Base-by-base conservation (phyloP, 2,329 filamentous ascomycete genomes). In the Pseudocercospora vitis region DNA sequence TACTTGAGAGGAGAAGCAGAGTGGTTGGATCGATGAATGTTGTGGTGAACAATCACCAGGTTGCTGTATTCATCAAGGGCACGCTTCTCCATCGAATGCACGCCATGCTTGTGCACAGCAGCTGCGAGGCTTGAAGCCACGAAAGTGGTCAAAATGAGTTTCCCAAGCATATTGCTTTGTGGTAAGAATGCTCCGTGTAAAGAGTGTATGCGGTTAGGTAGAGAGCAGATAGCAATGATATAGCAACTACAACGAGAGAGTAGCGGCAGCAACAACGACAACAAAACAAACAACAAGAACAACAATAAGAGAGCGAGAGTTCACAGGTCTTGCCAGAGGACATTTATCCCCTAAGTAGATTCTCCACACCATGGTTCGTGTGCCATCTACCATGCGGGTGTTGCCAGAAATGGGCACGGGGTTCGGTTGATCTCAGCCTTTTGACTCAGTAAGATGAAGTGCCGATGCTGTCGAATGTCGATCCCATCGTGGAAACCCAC, bases 1-100 rank as follows among this genome's bases (percentile, higher is more conserved):
- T 88, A 96, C 45, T 65, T 68, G 42, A 96, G 69, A 45, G 75
- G 79, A 16, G 73, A 53, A 32, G 56, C 48, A 3, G 56, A 58
- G 12, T 58, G 56, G 28, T 58, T 58, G 9, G 16, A 4, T 24
- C 56, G 56, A 11, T 58, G 56, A 39, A 56, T 35, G 46, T 58
- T 58, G 52, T 58, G 56, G 28, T 55, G 52, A 18, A 50, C 31
- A 3, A 47, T 16, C n/a, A 35, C 39, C 18, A 37, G 21, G 29
- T 46, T 18, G 7, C 24, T 37, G 29, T 46, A 46, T 2, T 55
- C 57, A 8, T 57, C 50, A n/a, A n/a, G n/a, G n/a, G n/a, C n/a
- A 16, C 54, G 51, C 42, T 45, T 45, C 21, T 28, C n/a, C 14
- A 45, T 23, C 32, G 6, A 14, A 5, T 11, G 7, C 6, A 35